phyloP scores from a whole-genome alignment of 2,329 filamentous ascomycete genomes.

The Paecilomyces niveus region DNA sequence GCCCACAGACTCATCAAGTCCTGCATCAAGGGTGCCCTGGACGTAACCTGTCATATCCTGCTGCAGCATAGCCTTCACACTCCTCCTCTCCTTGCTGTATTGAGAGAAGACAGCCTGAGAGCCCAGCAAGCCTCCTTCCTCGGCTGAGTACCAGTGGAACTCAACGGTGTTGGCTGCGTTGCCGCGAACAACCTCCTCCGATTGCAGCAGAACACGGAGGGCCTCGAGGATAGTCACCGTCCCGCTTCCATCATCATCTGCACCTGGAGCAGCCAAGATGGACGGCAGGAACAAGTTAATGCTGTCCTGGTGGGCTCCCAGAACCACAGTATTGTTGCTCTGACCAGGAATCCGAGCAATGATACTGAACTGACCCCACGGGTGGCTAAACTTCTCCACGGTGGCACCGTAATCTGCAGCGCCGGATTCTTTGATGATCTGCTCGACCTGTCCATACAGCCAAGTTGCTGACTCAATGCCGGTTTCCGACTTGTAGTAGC shows the following conservation, averaged over 20 bases:
- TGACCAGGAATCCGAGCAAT: conserved; percentile 87
- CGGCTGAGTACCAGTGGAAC: conserved; percentile 93
- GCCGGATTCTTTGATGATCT: conserved; percentile 63
- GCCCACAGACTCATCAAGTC: conserved; percentile 76
- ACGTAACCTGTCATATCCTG: conserved; percentile 96
- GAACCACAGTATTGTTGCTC: conserved; percentile 74
- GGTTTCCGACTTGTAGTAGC: conserved; percentile 53
- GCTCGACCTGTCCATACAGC: conserved; percentile 68
- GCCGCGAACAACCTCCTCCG: conserved; percentile 62
- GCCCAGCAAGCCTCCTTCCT: conserved; percentile 80
- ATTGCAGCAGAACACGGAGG: conserved; percentile 69
- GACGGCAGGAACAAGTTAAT: conserved; percentile 89
- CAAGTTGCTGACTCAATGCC: conserved; percentile 82
- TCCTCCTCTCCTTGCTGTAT: conserved; percentile 65
- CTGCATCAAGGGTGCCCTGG: conserved; percentile 73
- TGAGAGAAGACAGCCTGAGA: conserved; percentile 81
- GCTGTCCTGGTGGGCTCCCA: conserved; percentile 90
- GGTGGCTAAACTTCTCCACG: conserved; percentile 68
- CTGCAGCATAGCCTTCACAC: conserved; percentile 94
- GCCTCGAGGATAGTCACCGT: conserved; percentile 94
- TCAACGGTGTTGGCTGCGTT: conserved; percentile 79
- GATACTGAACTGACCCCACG: conserved; percentile 84
- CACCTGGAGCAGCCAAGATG: conserved; percentile 76
- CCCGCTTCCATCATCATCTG: conserved; percentile 91
- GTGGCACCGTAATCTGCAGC: conserved; percentile 60